Evolutionary conservation across 768 basidiomycete species (phyloP), one percentile per base, ranked within the genome.

Genomic region (Amyloporia xantha): DNA sequence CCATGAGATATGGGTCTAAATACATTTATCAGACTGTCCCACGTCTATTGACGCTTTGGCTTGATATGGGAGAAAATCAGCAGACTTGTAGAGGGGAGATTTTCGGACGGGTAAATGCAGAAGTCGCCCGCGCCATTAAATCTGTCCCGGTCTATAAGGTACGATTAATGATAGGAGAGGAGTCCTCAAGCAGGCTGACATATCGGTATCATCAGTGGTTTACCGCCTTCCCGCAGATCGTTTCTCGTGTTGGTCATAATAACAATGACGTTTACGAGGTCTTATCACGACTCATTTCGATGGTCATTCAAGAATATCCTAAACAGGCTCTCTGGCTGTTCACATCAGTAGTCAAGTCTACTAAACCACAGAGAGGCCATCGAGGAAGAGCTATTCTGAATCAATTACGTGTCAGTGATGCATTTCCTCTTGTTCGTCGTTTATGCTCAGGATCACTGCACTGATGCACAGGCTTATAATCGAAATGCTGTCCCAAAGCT

Each of bases 21-120:
- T 96, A 86, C 63, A 84, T 95, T 21, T 98, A 95, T 64, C 95
- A 95, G 62, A 91, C 92, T 0, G 81, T 99, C 52, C 94, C 96
- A 0, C 82, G 96, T 36, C 74, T 97, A 53, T 74, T 99, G 7
- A 98, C 93, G 0, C 79, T 99, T 26, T 99, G 94, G 93, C 69
- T 98, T 43, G 93, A 96, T 63, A 64, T 89, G 50, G 92, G 86
- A 17, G 92, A 92, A 46, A 45, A 50, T 28, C 25, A n/a, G 13
- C 21, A 12, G 1, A 43, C 43, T 13, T 41, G 35, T 15, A 37
- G 43, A 2, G 63, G 67, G 12, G 67, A 76, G 17, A 50, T 65
- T 1, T 86, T 77, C 57, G 62, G 57, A 23, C 79, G 75, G 61
- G 75, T 91, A 51, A 86, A 83, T 38, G 66, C 30, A 1, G 55